Base-by-base conservation (phyloP, 169 alveolate genomes). In the Plasmodium chabaudi region DNA sequence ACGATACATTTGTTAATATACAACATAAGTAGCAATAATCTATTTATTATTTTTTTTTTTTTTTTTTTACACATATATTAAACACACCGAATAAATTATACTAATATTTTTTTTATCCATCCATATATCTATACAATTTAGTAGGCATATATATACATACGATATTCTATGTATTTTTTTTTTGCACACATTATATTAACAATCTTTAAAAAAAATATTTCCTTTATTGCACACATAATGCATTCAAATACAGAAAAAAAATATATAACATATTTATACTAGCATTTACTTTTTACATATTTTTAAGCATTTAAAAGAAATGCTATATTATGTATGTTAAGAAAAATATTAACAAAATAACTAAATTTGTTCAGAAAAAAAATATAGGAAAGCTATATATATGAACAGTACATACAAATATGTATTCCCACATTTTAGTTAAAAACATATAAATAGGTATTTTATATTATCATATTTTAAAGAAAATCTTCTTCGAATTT, bases 101-200 rank as follows among this genome's bases (percentile, higher is more conserved):
- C 39, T 34, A 34, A 34, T 68, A 46, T 59, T 23, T 12, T 12
- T 57, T 57, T 12, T 19, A 17, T 57, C n/a, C 10, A 57, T 57
- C 3, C 42, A 9, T n/a, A 57, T 57, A 9, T 57, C n/a, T 15
- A 57, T 17, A 19, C 0, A n/a, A 57, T 57, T n/a, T 51, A 5
- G 23, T 42, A 55, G n/a, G 46, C 10, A 46, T 46, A 34, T 34
- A 34, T 34, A 34, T 27, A 19, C 21, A 15, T 57, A n/a, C n/a
- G 21, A n/a, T 57, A n/a, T 1, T 57, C 9, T 57, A 4, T 57
- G n/a, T 57, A n/a, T 57, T 57, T 57, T 61, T 61, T 61, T 61
- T 61, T 53, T 70, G 59, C 61, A 42, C 84, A 70, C 84, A 70
- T 60, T 15, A 25, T 17, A 34, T 34, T 34, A 34, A 25, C 23